A percentile compares a stretch with the other conserved stretches of the same genome.
These are phyloP conservation scores for Karstenula rhodostoma DNA, from an alignment of 2,329 filamentous ascomycete genomes.

Conservation along the genomic window DNA sequence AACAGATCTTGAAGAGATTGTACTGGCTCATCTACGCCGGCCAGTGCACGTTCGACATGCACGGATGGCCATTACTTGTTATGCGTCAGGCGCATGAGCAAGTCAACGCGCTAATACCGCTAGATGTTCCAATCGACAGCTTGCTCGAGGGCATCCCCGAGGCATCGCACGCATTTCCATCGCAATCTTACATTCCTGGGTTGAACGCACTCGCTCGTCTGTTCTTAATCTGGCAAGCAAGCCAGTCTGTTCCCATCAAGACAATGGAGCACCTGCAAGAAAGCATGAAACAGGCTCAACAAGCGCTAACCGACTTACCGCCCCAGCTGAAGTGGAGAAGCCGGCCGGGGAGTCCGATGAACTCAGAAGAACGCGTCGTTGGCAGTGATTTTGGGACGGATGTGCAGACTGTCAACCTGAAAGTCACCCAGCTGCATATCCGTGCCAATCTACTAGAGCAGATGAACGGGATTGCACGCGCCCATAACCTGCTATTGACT, in stretches of 20 bases:
- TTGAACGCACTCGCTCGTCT: conserved; percentile 29
- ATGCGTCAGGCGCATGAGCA: conserved; percentile 28
- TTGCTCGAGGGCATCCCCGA: conserved; percentile 10
- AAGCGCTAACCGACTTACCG: conserved; percentile 19
- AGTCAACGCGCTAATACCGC: conserved; percentile 20
- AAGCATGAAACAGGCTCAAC: conserved; percentile 26
- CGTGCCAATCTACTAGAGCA: conserved; percentile 32
- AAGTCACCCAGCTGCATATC: conserved; percentile 33
- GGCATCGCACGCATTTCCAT: conserved; percentile 1
- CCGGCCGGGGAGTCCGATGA: background rate
- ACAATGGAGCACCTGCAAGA: conserved; percentile 26
- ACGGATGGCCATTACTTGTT: conserved; percentile 24
- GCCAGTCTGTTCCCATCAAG: conserved; percentile 23
- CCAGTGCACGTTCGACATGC: conserved; percentile 31
- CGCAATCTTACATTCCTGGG: conserved; percentile 25
- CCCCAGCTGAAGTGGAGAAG: conserved; percentile 26
- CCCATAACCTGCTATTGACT: conserved; percentile 22
- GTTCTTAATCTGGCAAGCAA: conserved; percentile 32
- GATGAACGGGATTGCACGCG: conserved; percentile 27
- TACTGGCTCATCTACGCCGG: conserved; percentile 32
- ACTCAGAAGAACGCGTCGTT: background rate
- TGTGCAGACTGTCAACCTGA: conserved; percentile 32
- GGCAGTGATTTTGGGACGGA: conserved; percentile 27
- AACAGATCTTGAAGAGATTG: conserved; percentile 26
- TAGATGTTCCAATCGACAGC: conserved; percentile 22